Conservation (phyloP, 306 rosid genomes). For the Styphnolobium japonicum region DNA sequence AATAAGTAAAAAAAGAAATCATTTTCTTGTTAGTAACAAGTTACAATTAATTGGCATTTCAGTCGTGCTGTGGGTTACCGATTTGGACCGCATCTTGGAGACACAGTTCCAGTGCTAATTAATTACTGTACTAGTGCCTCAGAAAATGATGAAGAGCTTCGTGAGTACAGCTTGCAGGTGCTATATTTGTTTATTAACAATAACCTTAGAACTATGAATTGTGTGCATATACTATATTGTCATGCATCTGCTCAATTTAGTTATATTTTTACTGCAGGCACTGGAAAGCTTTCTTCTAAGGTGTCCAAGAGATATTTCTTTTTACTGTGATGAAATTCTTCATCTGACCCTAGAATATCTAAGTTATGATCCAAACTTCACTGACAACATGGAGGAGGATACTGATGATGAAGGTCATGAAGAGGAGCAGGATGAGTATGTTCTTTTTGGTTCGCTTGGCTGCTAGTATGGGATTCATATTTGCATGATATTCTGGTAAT, state of each 20-base stretch:
- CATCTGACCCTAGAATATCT: conserved; percentile 83
- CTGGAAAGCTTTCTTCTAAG: conserved; percentile 93
- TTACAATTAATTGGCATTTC: conserved; percentile 33
- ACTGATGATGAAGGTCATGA: conserved; percentile 86
- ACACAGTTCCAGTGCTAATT: conserved; percentile 84
- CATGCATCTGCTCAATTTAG: conserved; percentile 12
- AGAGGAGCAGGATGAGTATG: conserved; percentile 98
- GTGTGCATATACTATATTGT: not conserved
- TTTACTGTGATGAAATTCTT: conserved; percentile 84
- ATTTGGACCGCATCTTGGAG: conserved; percentile 92
- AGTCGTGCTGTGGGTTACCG: conserved; percentile 99
- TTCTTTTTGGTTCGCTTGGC: conserved; percentile 22
- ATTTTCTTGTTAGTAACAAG: conserved; percentile 12
- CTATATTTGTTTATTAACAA: conserved; percentile 9
- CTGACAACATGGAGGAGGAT: conserved; percentile 99
- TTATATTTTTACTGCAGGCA: conserved; percentile 55
- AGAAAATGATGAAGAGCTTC: conserved; percentile 97
- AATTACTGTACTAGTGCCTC: conserved; percentile 86
- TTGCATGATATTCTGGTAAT: conserved; percentile 20
- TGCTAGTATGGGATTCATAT: not conserved
- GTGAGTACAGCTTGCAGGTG: conserved; percentile 99
- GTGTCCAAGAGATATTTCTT: conserved; percentile 90
- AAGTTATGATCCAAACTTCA: conserved; percentile 96
- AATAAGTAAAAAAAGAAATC: not conserved
- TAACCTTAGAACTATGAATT: not conserved